Evolutionary conservation across 2,329 filamentous ascomycete species (phyloP), one percentile per base, ranked within the genome.

Genomic region (Tolypocladium paradoxum): DNA sequence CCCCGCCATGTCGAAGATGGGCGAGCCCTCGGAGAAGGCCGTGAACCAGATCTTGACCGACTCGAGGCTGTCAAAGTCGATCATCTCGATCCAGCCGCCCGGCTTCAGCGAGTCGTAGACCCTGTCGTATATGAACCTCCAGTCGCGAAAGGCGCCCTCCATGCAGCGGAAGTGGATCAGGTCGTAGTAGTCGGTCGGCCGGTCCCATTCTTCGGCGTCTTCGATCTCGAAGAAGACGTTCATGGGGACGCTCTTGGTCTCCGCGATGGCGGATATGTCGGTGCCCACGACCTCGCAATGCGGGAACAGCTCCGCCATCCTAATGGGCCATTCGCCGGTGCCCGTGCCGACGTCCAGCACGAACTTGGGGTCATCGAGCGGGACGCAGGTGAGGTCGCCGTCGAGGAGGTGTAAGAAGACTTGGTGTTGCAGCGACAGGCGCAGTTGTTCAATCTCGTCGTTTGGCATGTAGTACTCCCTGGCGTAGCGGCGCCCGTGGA

Each of bases 401-500:
- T 73, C 69, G 49, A 78, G 71, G 18, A 74, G 67, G 52, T 76
- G 75, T 6, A 83, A 67, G 60, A 81, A 85, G 48, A 85, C 77
- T 62, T 85, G 81, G 58, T 87, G 82, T 38, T 81, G 70, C 51
- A 87, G 72, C 54, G 78, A 76, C 50, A 84, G 65, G 43, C 83
- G 79, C 47, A 81, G 79, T 64, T 85, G 81, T 62, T 87, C 83
- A 47, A 75, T 68, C 47, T 84, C 79, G 60, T 86, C 83, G 64
- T 84, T 85, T 16, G 83, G 83, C 75, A 85, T 83, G 64, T 74
- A 82, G 61, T 85, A 86, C 35, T 74, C 73, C 35, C 77, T 72
- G 61, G 83, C 83, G 62, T 82, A 84, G 58, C 84, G 75, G 24
- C 83, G 78, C 45, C 76, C 80, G 66, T 86, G 78, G 56, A 85